phyloP scores from a whole-genome alignment of 2,329 filamentous ascomycete genomes.

The Stylonectria norvegica region DNA sequence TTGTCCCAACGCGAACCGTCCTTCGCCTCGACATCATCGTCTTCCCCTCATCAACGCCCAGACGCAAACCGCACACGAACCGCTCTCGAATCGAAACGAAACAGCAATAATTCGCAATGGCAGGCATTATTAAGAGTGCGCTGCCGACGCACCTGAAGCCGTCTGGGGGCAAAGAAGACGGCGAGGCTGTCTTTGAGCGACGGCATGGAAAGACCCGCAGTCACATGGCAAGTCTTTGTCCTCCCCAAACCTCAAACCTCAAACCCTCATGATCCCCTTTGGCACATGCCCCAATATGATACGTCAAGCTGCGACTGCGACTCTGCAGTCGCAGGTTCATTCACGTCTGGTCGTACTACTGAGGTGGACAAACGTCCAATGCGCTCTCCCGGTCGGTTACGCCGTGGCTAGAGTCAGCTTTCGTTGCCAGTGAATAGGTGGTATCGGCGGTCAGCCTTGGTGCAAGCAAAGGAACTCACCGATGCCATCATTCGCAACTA shows the following conservation, averaged over 20 bases:
- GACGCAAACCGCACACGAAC: neutral
- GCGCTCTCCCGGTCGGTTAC: no score
- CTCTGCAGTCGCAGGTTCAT: no score
- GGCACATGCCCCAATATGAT: no score
- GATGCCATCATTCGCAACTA: no score
- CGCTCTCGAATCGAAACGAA: neutral
- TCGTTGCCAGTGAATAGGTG: no score
- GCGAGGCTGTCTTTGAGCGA: constrained; percentile 51
- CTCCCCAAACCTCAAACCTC: constrained; percentile 2
- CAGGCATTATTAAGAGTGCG: constrained; percentile 67
- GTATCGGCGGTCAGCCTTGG: no score
- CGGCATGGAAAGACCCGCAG: constrained; percentile 82
- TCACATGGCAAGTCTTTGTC: constrained; percentile 67
- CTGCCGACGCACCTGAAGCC: constrained; percentile 83
- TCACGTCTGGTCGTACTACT: no score
- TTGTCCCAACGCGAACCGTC: constrained; percentile 17
- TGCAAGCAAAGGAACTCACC: no score
- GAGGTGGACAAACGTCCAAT: no score
- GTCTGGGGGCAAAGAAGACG: constrained; percentile 41
- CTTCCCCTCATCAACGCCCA: neutral
- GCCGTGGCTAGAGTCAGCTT: no score
- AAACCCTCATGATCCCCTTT: neutral
- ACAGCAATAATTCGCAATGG: constrained; percentile 52
- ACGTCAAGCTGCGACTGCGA: no score
- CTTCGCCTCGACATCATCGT: constrained; percentile 14